Conservation (phyloP, 345 rosid species). For the Sonneratia caseolaris region DNA sequence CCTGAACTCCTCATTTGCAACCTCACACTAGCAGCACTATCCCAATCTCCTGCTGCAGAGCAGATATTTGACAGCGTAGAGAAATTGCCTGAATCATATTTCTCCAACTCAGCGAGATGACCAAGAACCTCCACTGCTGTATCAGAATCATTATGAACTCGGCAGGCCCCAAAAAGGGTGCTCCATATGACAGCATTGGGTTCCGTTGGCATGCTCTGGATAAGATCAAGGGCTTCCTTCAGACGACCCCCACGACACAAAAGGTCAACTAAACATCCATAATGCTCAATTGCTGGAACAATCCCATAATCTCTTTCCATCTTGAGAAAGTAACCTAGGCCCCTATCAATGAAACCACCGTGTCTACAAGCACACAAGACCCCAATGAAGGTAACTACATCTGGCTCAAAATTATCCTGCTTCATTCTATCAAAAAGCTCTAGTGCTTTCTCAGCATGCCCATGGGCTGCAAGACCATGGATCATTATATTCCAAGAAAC, state of each 20-base stretch:
- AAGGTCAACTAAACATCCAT: constrained; percentile 81
- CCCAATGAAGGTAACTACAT: constrained; percentile 54
- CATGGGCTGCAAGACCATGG: constrained; percentile 75
- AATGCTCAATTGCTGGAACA: constrained; percentile 70
- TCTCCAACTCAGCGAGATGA: constrained; percentile 31
- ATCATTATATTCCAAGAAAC: constrained; percentile 89
- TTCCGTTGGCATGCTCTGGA: constrained; percentile 59
- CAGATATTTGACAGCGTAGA: constrained; percentile 55
- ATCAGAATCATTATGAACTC: constrained; percentile 42
- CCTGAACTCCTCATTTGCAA: constrained; percentile 46
- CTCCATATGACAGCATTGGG: constrained; percentile 82
- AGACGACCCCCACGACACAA: constrained; percentile 70
- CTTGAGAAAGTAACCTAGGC: constrained; percentile 41
- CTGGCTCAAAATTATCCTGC: constrained; percentile 57
- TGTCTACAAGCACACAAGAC: constrained; percentile 82
- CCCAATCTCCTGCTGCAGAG: constrained; percentile 63
- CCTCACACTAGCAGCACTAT: constrained; percentile 54
- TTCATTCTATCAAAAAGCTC: constrained; percentile 57
- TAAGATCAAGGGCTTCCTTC: constrained; percentile 57
- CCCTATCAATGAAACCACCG: constrained; percentile 65
- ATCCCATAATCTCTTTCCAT: constrained; percentile 66
- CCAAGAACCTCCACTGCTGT: constrained; percentile 48
- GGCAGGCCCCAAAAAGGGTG: constrained; percentile 71
- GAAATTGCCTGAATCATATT: constrained; percentile 49
- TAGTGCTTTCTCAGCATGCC: constrained; percentile 61